Percentiles rank a stretch among this genome's conserved stretches.
phyloP scores from a whole-genome alignment of 805 yeast species.

The Wickerhamiella azymoides region DNA sequence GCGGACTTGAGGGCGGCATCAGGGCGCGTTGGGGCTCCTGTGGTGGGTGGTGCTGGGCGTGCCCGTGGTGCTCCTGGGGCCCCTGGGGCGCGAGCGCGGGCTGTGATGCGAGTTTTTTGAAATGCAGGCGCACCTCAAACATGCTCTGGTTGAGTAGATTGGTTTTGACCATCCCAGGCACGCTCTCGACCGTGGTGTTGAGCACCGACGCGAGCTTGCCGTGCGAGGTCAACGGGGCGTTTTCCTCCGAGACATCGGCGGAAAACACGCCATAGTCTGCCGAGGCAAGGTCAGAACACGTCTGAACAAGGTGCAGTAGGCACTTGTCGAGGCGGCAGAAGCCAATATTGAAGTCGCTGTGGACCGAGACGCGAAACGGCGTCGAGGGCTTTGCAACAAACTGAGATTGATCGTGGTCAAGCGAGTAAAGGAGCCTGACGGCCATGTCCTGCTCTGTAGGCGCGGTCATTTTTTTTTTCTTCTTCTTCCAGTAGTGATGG shows the following conservation, averaged over 20 bases:
- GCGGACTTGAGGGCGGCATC: conserved; percentile 5
- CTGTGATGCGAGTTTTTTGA: conserved; percentile 1
- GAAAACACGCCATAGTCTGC: conserved; percentile 29
- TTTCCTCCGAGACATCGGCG: conserved; percentile 28
- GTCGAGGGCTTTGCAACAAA: conserved; percentile 24
- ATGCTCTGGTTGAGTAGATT: conserved; percentile 2
- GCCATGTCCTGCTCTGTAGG: conserved; percentile 9
- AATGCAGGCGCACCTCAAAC: conserved; percentile 9
- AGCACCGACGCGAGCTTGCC: conserved; percentile 23
- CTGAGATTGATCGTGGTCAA: conserved; percentile 22
- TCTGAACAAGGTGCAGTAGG: conserved; percentile 22
- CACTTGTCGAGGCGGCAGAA: conserved; percentile 24
- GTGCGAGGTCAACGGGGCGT: conserved; percentile 28
- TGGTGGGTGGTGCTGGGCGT: too few relatives aligned
- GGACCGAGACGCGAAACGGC: conserved; percentile 16
- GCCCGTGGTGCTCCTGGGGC: neutral
- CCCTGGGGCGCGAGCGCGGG: neutral
- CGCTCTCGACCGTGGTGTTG: neutral
- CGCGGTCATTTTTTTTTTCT: neutral
- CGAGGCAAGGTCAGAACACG: conserved; percentile 26
- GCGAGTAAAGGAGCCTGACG: conserved; percentile 28
- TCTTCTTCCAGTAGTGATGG: neutral
- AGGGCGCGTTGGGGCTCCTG: neutral
- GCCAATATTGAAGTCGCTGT: conserved; percentile 20
- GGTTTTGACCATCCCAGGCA: conserved; percentile 6